Evolutionary conservation across 169 alveolate species (phyloP).

Genomic region (Eimeria acervulina): DNA sequence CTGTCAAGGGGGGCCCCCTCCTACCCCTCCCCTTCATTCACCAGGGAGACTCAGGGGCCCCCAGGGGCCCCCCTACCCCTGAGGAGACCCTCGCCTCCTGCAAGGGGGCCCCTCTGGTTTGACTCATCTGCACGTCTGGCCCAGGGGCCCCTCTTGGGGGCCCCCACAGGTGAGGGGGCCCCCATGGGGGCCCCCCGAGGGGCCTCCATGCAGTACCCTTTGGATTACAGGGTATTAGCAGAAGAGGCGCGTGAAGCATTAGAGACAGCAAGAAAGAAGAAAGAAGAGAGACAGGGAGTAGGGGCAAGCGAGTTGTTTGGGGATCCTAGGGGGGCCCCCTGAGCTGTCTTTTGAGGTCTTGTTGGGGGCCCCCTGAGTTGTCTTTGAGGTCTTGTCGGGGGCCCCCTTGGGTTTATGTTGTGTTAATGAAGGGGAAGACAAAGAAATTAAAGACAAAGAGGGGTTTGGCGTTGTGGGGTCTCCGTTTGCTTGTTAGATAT

Average conservation of each 20-base stretch:
- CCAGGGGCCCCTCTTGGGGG: not conserved
- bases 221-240: slow-evolving; percentile 17
- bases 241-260: slow-evolving; percentile 27
- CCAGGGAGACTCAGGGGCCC: not conserved
- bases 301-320: not conserved
- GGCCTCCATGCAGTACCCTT: slow-evolving; percentile 5
- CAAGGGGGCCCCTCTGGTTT: not conserved
- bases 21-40: not conserved
- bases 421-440: too few relatives aligned
- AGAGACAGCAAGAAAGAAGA: not conserved
- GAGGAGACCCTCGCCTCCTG: not conserved
- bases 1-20: slow-evolving; percentile 27
- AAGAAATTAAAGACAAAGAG: too few relatives aligned
- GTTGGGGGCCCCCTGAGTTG: slow-evolving; percentile 21
- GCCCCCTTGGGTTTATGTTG: too few relatives aligned
- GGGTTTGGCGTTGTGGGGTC: not conserved
- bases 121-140: not conserved
- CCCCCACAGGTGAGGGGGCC: not conserved
- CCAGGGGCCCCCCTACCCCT: not conserved
- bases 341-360: not conserved
- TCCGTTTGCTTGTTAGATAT: not conserved
- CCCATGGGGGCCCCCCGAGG: not conserved
- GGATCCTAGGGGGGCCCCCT: slow-evolving; percentile 53
- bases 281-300: not conserved
- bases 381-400: not conserved